Evolutionary conservation across 805 yeast species (phyloP).

Genomic region (Kluyveromyces wickerhamii): DNA sequence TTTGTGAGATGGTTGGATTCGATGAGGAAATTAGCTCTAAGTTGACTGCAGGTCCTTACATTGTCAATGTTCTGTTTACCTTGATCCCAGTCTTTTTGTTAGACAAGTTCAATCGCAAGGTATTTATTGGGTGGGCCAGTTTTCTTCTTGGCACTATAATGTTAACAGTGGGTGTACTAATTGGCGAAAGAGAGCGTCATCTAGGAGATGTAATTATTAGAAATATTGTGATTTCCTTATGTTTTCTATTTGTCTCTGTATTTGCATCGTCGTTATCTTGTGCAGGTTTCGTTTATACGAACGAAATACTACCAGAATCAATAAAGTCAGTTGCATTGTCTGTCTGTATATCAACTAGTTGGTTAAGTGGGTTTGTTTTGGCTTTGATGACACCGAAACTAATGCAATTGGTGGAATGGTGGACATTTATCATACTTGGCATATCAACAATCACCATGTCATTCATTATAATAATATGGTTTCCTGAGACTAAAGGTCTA

Average conservation of each 20-base stretch:
- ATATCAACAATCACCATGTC: constrained; percentile 28
- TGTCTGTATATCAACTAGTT: constrained; percentile 38
- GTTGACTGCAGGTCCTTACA: constrained; percentile 33
- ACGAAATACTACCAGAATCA: constrained; percentile 39
- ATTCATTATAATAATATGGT: constrained; percentile 24
- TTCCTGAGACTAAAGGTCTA: constrained; percentile 39
- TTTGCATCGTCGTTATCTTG: constrained; percentile 40
- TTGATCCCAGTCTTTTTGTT: constrained; percentile 37
- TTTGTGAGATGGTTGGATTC: constrained; percentile 43
- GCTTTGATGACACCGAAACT: constrained; percentile 36
- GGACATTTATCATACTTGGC: constrained; percentile 35
- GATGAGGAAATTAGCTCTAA: constrained; percentile 24
- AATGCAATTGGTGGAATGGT: constrained; percentile 32
- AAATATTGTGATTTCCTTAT: constrained; percentile 33
- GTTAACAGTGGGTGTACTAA: constrained; percentile 29
- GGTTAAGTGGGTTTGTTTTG: constrained; percentile 34
- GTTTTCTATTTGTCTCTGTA: constrained; percentile 38
- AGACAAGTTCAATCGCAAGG: constrained; percentile 41
- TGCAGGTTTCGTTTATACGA: constrained; percentile 42
- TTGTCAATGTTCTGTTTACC: constrained; percentile 35
- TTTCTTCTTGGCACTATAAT: constrained; percentile 32
- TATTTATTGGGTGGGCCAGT: constrained; percentile 38
- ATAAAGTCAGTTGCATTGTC: constrained; percentile 42
- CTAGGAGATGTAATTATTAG: constrained; percentile 3
- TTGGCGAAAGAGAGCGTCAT: constrained; percentile 22